Conservation (phyloP, 495 filamentous ascomycete genomes). For the Chaetomidium leptoderma region DNA sequence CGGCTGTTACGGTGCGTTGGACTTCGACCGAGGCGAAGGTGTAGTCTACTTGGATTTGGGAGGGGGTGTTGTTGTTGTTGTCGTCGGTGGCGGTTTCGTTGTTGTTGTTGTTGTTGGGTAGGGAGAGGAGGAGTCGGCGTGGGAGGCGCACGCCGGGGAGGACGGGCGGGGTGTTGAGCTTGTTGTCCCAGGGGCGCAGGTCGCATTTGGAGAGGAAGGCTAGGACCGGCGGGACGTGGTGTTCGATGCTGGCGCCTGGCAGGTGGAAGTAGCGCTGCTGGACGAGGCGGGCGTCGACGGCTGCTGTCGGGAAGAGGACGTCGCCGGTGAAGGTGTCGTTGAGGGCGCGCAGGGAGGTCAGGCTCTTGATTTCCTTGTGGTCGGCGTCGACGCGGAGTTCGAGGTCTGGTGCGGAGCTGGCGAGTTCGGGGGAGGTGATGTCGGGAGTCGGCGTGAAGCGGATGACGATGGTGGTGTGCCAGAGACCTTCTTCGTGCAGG, state of each 20-base stretch:
- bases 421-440: background rate
- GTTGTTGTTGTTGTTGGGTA: background rate
- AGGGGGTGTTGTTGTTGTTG: background rate
- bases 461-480: conserved; percentile 26
- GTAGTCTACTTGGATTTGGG: conserved; percentile 39
- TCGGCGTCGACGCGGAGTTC: conserved; percentile 38
- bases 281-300: conserved; percentile 40
- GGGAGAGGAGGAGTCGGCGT: conserved; percentile 22
- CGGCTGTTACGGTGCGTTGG: conserved; percentile 33
- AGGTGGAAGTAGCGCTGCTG: conserved; percentile 35
- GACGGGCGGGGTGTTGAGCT: conserved; percentile 36
- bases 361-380: conserved; percentile 24
- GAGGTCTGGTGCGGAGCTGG: conserved; percentile 26
- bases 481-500: conserved; percentile 22
- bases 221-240: conserved; percentile 26
- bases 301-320: conserved; percentile 34
- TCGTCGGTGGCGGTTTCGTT: background rate
- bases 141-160: conserved; percentile 39
- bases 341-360: conserved; percentile 25
- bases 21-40: conserved; percentile 45
- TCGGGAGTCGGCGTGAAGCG: conserved; percentile 29
- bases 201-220: conserved; percentile 37
- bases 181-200: conserved; percentile 32
- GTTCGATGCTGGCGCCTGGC: conserved; percentile 11
- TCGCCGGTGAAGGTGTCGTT: conserved; percentile 17